A percentile compares a stretch with the other conserved stretches of the same genome.
phyloP scores from a whole-genome alignment of 23 red algal genomes.

The Pyropia yezoensis region DNA sequence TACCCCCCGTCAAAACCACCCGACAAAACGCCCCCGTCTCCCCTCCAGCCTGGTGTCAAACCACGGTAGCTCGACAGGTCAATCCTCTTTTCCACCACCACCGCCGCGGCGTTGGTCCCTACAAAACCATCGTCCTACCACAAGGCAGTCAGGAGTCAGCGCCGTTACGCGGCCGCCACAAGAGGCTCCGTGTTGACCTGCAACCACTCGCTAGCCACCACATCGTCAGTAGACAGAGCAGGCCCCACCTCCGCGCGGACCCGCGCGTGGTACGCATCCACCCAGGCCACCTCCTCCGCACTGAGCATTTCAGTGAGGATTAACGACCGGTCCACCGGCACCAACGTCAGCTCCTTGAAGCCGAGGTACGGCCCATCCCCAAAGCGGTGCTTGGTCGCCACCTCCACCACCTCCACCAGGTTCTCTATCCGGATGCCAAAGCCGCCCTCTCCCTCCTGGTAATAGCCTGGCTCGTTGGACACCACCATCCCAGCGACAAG shows the following conservation, averaged over 20 bases:
- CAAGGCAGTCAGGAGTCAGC: no score
- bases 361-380: slow-evolving; percentile 57
- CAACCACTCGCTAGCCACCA: no score
- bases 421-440: slow-evolving; percentile 97
- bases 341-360: slow-evolving; percentile 78
- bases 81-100: no score
- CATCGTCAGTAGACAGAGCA: slow-evolving; percentile 3
- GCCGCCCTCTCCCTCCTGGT: slow-evolving; percentile 55
- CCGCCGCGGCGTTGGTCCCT: no score
- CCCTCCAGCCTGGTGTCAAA: no score
- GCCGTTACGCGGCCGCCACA: no score
- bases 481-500: slow-evolving; percentile 80
- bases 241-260: slow-evolving; percentile 56
- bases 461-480: slow-evolving; percentile 94
- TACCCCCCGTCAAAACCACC: no score
- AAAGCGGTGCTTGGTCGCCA: slow-evolving; percentile 48
- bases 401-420: slow-evolving; percentile 54
- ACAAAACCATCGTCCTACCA: no score
- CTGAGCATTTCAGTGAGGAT: slow-evolving; percentile 42
- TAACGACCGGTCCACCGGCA: slow-evolving; percentile 65
- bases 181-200: no score
- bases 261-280: slow-evolving; percentile 72
- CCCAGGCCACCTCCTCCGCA: slow-evolving; percentile 60
- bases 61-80: no score
- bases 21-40: no score